These are phyloP conservation scores for Candida anglica DNA, from an alignment of 805 yeast genomes.

Conservation along the genomic window DNA sequence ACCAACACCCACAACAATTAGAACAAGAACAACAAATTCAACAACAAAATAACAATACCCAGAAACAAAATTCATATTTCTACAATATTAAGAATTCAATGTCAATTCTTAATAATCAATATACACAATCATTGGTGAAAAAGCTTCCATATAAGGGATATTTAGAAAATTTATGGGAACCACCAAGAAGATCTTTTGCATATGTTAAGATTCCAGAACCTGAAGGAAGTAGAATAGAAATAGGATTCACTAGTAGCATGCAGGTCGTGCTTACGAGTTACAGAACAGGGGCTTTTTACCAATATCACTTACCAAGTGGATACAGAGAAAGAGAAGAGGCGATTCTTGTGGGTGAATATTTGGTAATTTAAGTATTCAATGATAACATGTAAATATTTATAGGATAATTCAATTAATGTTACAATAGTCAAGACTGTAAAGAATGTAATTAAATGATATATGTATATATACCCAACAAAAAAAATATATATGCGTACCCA, in stretches of 20 bases:
- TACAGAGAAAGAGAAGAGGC: conserved; percentile 22
- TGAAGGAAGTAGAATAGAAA: conserved; percentile 21
- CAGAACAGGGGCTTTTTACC: conserved; percentile 34
- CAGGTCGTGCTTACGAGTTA: conserved; percentile 35
- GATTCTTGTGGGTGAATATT: neutral
- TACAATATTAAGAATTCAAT: conserved; percentile 17
- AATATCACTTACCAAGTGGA: conserved; percentile 28
- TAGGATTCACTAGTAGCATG: conserved; percentile 31
- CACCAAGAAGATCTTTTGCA: conserved; percentile 40
- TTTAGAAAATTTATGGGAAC: conserved; percentile 38
- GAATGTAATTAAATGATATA: too few species aligned
- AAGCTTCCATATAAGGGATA: conserved; percentile 39
- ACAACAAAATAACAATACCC: conserved; percentile 7
- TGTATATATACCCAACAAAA: too few species aligned
- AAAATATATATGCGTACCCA: too few species aligned
- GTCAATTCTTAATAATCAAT: conserved; percentile 28
- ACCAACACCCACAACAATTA: conserved; percentile 6
- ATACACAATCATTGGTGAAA: conserved; percentile 34
- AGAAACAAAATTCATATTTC: conserved; percentile 1
- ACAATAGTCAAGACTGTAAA: too few species aligned
- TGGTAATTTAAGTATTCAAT: neutral
- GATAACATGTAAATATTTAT: too few species aligned
- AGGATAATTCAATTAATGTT: too few species aligned
- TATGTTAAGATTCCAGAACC: conserved; percentile 33
- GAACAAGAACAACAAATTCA: conserved; percentile 2